Percentiles rank a stretch among this genome's conserved stretches.
phyloP scores from a whole-genome alignment of 2,329 filamentous ascomycete species.

The Calonectria leucothoes region DNA sequence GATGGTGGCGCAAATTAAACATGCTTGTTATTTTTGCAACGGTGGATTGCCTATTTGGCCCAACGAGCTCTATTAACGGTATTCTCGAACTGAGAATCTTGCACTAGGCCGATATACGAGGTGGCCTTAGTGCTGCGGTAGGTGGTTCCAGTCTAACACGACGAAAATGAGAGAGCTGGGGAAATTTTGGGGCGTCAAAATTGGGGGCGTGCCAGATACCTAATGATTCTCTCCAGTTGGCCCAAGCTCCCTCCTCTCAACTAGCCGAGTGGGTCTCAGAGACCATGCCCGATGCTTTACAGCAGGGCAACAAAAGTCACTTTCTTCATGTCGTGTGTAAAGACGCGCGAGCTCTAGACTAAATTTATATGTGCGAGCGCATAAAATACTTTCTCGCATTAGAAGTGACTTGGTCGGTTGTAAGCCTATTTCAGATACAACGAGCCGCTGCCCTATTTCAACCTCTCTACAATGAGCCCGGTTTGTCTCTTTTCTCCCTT shows the following conservation, averaged over 20 bases:
- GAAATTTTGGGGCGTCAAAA: background rate
- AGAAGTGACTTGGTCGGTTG: background rate
- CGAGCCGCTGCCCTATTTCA: background rate
- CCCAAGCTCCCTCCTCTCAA: background rate
- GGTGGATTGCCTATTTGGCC: no score
- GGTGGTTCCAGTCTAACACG: no score
- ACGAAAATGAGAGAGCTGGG: background rate
- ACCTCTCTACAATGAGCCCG: background rate
- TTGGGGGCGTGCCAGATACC: slow-evolving; percentile 4
- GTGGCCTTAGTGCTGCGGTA: no score
- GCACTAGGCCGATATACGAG: no score
- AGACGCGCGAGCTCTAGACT: background rate
- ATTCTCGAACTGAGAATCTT: no score
- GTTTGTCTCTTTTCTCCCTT: background rate
- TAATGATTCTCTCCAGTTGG: background rate
- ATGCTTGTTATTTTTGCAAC: no score
- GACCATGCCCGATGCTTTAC: background rate
- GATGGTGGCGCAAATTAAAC: no score
- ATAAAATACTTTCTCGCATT: background rate
- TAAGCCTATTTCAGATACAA: background rate
- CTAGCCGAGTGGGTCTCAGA: background rate
- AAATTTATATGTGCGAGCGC: background rate
- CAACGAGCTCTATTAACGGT: no score
- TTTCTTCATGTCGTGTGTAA: background rate
- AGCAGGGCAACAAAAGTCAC: background rate